phyloP scores from a whole-genome alignment of 164 flowering plant genomes.

The Warburgia ugandensis region DNA sequence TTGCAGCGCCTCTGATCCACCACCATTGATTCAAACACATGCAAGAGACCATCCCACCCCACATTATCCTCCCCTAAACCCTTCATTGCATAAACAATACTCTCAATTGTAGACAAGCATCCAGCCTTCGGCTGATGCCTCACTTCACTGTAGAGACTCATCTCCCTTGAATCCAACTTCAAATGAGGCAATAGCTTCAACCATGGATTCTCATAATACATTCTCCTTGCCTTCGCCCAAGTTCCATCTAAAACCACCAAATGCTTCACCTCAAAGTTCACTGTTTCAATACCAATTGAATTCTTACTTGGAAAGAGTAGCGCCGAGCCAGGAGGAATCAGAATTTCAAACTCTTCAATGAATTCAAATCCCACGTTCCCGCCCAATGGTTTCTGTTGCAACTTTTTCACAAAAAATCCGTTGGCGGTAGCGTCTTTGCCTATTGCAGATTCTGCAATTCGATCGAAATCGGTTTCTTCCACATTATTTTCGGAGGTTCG shows the following conservation, averaged over 20 bases:
- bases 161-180: slow-evolving; percentile 48
- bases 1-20: slow-evolving; percentile 71
- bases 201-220: slow-evolving; percentile 89
- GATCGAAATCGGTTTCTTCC: slow-evolving; percentile 25
- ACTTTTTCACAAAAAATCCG: slow-evolving; percentile 59
- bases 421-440: slow-evolving; percentile 30
- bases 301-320: slow-evolving; percentile 60
- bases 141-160: slow-evolving; percentile 72
- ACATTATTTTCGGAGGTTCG: slow-evolving; percentile 10
- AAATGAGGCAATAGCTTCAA: slow-evolving; percentile 72
- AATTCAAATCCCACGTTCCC: slow-evolving; percentile 27
- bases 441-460: slow-evolving; percentile 20
- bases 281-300: slow-evolving; percentile 30
- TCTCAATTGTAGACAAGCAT: slow-evolving; percentile 82
- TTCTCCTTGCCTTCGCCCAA: slow-evolving; percentile 78
- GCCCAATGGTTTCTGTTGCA: slow-evolving; percentile 20
- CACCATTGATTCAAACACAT: slow-evolving; percentile 79
- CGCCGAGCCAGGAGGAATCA: slow-evolving; percentile 59
- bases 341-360: slow-evolving; percentile 46
- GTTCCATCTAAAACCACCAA: slow-evolving; percentile 91
- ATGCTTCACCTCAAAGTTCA: slow-evolving; percentile 55
- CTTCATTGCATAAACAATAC: slow-evolving; percentile 69
- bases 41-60: slow-evolving; percentile 57
- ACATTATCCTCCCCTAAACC: slow-evolving; percentile 45
- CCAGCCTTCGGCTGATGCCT: slow-evolving; percentile 70